Evolutionary conservation across 2,329 filamentous ascomycete genomes (phyloP).

Genomic region (Trichoderma citrinoviride): DNA sequence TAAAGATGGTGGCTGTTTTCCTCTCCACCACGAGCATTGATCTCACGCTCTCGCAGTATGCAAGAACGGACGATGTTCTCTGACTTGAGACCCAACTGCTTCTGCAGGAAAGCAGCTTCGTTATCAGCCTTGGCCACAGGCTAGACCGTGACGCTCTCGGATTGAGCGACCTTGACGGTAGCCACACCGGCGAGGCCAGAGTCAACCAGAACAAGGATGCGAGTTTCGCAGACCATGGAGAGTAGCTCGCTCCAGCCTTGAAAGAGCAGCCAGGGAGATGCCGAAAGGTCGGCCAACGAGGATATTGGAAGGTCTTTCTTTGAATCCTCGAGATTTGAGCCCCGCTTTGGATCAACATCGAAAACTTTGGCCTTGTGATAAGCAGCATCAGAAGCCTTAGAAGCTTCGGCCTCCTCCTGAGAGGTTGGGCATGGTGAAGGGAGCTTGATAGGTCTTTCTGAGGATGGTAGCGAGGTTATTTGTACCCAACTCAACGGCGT

Average conservation of each 20-base stretch:
- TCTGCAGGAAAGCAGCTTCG: slow-evolving; percentile 31
- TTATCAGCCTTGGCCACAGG: slow-evolving; percentile 32
- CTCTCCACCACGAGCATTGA: too few relatives aligned
- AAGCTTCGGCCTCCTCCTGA: slow-evolving; percentile 14
- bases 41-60: too few relatives aligned
- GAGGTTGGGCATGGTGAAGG: slow-evolving; percentile 6
- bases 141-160: slow-evolving; percentile 30
- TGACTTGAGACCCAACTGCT: slow-evolving; percentile 31
- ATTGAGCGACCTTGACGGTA: slow-evolving; percentile 30
- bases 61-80: slow-evolving; percentile 36
- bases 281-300: neutral
- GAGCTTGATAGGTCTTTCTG: slow-evolving; percentile 4
- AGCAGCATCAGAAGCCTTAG: neutral
- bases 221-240: slow-evolving; percentile 26
- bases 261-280: neutral
- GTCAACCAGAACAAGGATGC: slow-evolving; percentile 34
- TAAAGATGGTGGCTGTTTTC: too few relatives aligned
- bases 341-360: neutral
- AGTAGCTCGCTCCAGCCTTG: slow-evolving; percentile 21
- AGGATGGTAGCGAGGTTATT: slow-evolving; percentile 17
- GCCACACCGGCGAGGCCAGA: slow-evolving; percentile 33
- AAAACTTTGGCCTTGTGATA: slow-evolving; percentile 18
- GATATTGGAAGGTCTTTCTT: slow-evolving; percentile 10
- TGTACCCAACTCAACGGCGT: slow-evolving; percentile 26
- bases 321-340: slow-evolving; percentile 7